A percentile compares a stretch with the other conserved stretches of the same genome.
These are phyloP conservation scores for Primulina tabacum DNA, from an alignment of 257 asterid genomes.

Conservation along the genomic window DNA sequence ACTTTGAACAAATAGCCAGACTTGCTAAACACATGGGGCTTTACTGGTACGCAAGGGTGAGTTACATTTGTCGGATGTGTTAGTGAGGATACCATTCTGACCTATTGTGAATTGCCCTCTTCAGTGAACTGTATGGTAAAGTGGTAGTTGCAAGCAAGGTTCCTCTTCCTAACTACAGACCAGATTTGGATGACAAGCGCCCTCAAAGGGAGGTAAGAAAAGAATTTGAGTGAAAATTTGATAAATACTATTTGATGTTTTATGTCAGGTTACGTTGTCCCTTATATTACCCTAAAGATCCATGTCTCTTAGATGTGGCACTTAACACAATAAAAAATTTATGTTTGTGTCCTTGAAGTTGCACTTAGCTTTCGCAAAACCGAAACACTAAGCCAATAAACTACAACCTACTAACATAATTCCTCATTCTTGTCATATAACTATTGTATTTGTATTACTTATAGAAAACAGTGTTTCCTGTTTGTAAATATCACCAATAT, in stretches of 20 bases:
- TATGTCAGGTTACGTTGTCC: conserved; percentile 5
- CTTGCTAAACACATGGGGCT: conserved; percentile 94
- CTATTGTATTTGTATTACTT: background rate
- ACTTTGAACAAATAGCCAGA: conserved; percentile 84
- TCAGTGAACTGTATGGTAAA: conserved; percentile 83
- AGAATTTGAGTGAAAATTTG: conserved; percentile 11
- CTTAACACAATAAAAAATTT: conserved; percentile 21
- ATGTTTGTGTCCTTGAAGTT: conserved; percentile 10
- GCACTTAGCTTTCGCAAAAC: background rate
- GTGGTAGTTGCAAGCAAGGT: conserved; percentile 87
- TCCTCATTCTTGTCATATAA: background rate
- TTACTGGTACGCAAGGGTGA: conserved; percentile 50
- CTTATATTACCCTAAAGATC: conserved; percentile 6
- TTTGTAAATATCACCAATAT: conserved; percentile 4
- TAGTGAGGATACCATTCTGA: conserved; percentile 18
- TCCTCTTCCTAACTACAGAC: conserved; percentile 92
- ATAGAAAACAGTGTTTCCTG: background rate
- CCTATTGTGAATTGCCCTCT: conserved; percentile 22
- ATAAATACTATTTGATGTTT: conserved; percentile 4
- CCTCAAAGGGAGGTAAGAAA: conserved; percentile 88
- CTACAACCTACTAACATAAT: background rate
- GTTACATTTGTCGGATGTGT: conserved; percentile 18
- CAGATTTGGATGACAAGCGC: conserved; percentile 94
- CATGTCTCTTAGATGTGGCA: conserved; percentile 3
- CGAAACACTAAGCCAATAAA: background rate